Evolutionary conservation across 768 basidiomycete genomes (phyloP).

Genomic region (Amanita subjunquillea): DNA sequence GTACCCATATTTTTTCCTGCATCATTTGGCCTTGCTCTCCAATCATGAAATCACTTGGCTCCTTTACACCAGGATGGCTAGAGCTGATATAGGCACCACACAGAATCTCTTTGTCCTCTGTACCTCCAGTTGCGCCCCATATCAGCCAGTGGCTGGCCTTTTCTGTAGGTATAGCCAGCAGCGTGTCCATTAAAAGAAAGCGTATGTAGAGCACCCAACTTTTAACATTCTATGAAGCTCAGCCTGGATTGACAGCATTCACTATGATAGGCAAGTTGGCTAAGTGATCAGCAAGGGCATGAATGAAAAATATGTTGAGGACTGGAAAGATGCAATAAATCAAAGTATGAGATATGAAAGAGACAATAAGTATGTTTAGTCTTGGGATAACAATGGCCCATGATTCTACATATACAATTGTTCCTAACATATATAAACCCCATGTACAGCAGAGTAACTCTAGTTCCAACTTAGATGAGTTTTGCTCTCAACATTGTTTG

Average conservation of each 20-base stretch:
- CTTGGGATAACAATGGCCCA: constrained; percentile 16
- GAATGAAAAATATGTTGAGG: constrained; percentile 28
- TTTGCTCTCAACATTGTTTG: too few species aligned
- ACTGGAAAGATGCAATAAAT: constrained; percentile 15
- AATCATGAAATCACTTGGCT: constrained; percentile 23
- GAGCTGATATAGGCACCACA: constrained; percentile 22
- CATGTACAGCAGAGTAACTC: too few species aligned
- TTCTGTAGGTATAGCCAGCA: constrained; percentile 26
- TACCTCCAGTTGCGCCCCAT: constrained; percentile 21
- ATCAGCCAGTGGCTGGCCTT: constrained; percentile 23
- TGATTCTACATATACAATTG: constrained; percentile 5
- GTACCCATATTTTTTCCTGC: constrained; percentile 25
- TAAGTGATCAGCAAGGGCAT: constrained; percentile 22
- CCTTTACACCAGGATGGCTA: constrained; percentile 12
- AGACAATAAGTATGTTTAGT: constrained; percentile 21
- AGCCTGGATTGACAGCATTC: constrained; percentile 30
- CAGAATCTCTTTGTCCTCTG: constrained; percentile 14
- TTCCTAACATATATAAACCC: too few species aligned
- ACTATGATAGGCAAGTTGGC: constrained; percentile 18
- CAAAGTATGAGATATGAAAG: not conserved
- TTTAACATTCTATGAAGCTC: constrained; percentile 20
- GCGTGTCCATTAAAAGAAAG: constrained; percentile 15
- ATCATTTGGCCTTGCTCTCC: constrained; percentile 18
- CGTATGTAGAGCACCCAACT: constrained; percentile 7
- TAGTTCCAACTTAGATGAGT: too few species aligned